A percentile compares a stretch with the other conserved stretches of the same genome.
phyloP scores from a whole-genome alignment of 345 rosid genomes.

The Pseudoturritis turrita region DNA sequence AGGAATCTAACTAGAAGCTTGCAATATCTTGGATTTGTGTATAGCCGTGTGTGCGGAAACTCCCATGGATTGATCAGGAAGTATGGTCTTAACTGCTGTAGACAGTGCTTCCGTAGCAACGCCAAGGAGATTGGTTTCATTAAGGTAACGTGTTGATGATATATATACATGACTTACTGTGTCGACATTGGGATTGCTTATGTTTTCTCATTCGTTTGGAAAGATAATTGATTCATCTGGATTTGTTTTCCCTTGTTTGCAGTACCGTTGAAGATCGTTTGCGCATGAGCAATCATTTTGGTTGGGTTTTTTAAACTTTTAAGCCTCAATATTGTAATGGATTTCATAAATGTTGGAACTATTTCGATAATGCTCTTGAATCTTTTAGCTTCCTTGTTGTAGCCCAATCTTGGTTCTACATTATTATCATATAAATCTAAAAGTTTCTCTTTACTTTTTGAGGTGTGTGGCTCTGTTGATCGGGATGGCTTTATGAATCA shows the following conservation, averaged over 20 bases:
- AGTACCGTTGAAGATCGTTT: slow-evolving; percentile 19
- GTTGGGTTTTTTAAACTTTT: background rate
- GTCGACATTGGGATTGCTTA: too few relatives aligned
- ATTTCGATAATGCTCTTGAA: background rate
- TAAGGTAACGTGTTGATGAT: slow-evolving; percentile 34
- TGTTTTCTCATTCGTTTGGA: background rate
- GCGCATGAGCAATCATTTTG: background rate
- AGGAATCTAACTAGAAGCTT: background rate
- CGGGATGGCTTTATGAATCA: background rate
- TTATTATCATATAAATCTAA: background rate
- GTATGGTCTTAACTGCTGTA: slow-evolving; percentile 40
- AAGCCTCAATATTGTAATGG: background rate
- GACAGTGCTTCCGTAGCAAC: slow-evolving; percentile 37
- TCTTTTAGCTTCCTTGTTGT: background rate
- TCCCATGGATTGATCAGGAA: slow-evolving; percentile 39
- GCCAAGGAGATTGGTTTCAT: slow-evolving; percentile 49
- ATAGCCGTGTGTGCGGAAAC: slow-evolving; percentile 36
- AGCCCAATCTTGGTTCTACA: background rate
- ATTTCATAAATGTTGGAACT: background rate
- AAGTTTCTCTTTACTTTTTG: background rate
- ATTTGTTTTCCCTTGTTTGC: background rate
- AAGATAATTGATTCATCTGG: background rate
- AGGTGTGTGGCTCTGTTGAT: background rate
- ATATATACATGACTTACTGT: too few relatives aligned
- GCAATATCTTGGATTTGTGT: background rate